phyloP scores from a whole-genome alignment of 257 asterid genomes.

The Rehmannia glutinosa region DNA sequence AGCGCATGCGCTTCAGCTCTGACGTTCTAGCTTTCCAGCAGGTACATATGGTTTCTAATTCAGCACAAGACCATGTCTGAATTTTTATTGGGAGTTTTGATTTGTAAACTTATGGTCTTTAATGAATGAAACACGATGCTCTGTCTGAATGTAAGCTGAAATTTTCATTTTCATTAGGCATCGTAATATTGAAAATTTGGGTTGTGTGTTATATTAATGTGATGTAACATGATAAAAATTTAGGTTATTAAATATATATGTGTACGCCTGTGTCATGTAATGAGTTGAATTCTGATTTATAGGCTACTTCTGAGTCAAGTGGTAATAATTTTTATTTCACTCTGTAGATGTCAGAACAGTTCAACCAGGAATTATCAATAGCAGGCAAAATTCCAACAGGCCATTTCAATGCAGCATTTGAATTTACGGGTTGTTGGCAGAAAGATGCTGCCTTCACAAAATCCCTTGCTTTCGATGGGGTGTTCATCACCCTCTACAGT shows the following conservation, averaged over 20 bases:
- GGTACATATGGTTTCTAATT: conserved; percentile 28
- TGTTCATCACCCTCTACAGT: conserved; percentile 61
- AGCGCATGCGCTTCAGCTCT: conserved; percentile 70
- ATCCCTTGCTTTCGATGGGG: conserved; percentile 77
- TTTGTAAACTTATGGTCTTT: neutral
- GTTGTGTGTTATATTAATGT: neutral
- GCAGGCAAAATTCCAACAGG: conserved; percentile 78
- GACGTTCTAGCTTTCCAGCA: conserved; percentile 70
- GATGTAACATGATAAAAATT: neutral
- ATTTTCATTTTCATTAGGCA: conserved; percentile 1
- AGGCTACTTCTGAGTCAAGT: neutral
- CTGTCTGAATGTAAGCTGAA: conserved; percentile 9
- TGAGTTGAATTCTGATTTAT: conserved; percentile 10
- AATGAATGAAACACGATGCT: neutral
- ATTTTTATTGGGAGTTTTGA: neutral
- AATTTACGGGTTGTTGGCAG: conserved; percentile 76
- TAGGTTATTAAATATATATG: neutral
- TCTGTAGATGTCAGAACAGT: conserved; percentile 79
- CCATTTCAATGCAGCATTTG: conserved; percentile 80
- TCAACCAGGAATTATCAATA: conserved; percentile 79
- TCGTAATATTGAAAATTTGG: neutral
- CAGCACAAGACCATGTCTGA: neutral
- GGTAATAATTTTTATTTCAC: conserved; percentile 9
- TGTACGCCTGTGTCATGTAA: neutral
- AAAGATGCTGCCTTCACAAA: conserved; percentile 83